phyloP scores from a whole-genome alignment of 371 early-diverging fungal genomes.

The Batrachochytrium dendrobatidis region DNA sequence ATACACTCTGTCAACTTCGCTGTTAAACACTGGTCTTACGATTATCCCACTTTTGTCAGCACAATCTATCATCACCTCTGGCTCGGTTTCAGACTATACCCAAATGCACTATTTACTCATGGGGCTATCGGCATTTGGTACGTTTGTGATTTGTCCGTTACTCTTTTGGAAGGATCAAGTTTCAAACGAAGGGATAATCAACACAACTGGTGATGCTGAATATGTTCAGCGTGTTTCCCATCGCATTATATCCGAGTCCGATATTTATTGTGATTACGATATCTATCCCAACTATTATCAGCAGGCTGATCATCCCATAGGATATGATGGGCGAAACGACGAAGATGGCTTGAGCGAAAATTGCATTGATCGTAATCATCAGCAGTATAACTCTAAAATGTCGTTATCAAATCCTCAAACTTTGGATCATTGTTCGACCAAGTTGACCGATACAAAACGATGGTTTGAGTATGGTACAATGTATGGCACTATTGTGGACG shows the following conservation, averaged over 20 bases:
- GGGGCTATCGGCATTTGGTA: not conserved
- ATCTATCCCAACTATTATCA: too few species aligned
- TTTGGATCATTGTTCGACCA: too few species aligned
- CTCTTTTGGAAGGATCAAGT: not conserved
- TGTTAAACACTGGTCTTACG: slow-evolving; percentile 9
- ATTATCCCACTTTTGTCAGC: slow-evolving; percentile 5
- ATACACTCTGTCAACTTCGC: slow-evolving; percentile 4
- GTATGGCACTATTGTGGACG: slow-evolving; percentile 2
- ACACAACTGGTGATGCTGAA: too few species aligned
- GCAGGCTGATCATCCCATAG: too few species aligned
- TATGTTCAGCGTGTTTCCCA: too few species aligned
- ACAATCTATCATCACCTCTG: not conserved
- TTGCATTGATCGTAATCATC: too few species aligned
- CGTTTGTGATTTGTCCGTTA: not conserved
- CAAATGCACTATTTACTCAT: not conserved
- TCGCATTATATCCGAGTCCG: too few species aligned
- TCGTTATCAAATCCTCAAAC: too few species aligned
- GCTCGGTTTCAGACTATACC: not conserved
- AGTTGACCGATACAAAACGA: not conserved
- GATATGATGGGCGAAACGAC: too few species aligned
- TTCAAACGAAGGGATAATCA: not conserved
- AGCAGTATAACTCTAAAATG: too few species aligned
- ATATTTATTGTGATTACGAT: too few species aligned
- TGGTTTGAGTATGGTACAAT: slow-evolving; percentile 1
- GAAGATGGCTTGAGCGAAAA: too few species aligned